phyloP scores from a whole-genome alignment of 495 filamentous ascomycete species.

The Penicillium herquei region DNA sequence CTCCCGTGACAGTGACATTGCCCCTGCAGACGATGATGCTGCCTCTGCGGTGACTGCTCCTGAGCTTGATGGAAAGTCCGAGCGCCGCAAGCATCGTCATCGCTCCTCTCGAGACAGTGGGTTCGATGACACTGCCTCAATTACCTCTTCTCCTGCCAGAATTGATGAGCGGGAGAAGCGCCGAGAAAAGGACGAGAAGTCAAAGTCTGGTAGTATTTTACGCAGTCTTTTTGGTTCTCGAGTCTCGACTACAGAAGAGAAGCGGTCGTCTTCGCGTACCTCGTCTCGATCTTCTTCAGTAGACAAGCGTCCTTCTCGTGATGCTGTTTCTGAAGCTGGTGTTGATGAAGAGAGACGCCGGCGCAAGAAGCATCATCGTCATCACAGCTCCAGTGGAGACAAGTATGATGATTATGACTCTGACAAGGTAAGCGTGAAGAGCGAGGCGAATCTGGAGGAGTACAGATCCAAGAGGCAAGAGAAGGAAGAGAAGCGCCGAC shows the following conservation, averaged over 20 bases:
- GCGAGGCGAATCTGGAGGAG: slow-evolving; percentile 34
- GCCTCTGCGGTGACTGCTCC: neutral
- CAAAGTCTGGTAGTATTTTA: slow-evolving; percentile 34
- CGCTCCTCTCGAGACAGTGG: slow-evolving; percentile 26
- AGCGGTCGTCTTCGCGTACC: neutral
- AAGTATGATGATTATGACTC: slow-evolving; percentile 24
- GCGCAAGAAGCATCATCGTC: slow-evolving; percentile 44
- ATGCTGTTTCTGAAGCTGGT: slow-evolving; percentile 39
- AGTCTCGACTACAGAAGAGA: slow-evolving; percentile 32
- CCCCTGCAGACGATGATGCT: slow-evolving; percentile 5
- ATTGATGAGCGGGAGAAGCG: slow-evolving; percentile 31
- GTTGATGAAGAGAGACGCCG: slow-evolving; percentile 40
- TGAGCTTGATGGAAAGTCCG: neutral
- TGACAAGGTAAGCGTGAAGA: slow-evolving; percentile 24
- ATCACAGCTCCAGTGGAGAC: slow-evolving; percentile 34
- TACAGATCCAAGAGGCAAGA: slow-evolving; percentile 37
- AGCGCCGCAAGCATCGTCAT: slow-evolving; percentile 19
- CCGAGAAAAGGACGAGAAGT: slow-evolving; percentile 31
- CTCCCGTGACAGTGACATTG: neutral
- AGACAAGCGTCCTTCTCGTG: slow-evolving; percentile 35
- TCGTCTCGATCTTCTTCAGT: slow-evolving; percentile 32
- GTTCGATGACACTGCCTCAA: slow-evolving; percentile 35
- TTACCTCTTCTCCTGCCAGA: slow-evolving; percentile 34
- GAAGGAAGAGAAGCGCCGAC: slow-evolving; percentile 41
- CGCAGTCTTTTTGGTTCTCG: slow-evolving; percentile 40